A percentile compares a stretch with the other conserved stretches of the same genome.
phyloP scores from a whole-genome alignment of 495 filamentous ascomycete species.

The Penicillium goetzii region DNA sequence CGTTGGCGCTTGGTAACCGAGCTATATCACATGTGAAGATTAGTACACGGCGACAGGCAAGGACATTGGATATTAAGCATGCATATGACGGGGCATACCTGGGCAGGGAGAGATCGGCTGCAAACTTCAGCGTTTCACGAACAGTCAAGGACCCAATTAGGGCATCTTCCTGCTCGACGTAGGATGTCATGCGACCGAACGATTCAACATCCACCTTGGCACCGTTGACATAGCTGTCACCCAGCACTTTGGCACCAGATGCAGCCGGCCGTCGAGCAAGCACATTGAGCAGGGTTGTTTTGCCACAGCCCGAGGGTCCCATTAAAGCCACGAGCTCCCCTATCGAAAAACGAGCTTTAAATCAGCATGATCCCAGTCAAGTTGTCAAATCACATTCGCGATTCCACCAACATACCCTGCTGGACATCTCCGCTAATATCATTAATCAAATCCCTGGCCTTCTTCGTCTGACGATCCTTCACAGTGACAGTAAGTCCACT shows the following conservation, averaged over 20 bases:
- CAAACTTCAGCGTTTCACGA: slow-evolving; percentile 74
- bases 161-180: slow-evolving; percentile 86
- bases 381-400: background rate
- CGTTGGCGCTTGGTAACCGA: slow-evolving; percentile 52
- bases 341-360: slow-evolving; percentile 21
- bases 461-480: slow-evolving; percentile 66
- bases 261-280: slow-evolving; percentile 63
- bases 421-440: slow-evolving; percentile 37
- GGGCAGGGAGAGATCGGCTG: slow-evolving; percentile 61
- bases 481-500: slow-evolving; percentile 65
- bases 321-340: slow-evolving; percentile 77
- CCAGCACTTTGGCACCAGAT: slow-evolving; percentile 50
- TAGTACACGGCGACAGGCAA: background rate
- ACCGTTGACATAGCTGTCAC: slow-evolving; percentile 63
- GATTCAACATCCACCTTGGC: slow-evolving; percentile 30
- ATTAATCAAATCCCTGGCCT: slow-evolving; percentile 49
- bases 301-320: slow-evolving; percentile 76
- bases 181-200: slow-evolving; percentile 59
- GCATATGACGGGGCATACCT: slow-evolving; percentile 40
- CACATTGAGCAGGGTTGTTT: slow-evolving; percentile 77
- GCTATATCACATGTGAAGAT: slow-evolving; percentile 25
- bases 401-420: slow-evolving; percentile 27
- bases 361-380: slow-evolving; percentile 8
- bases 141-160: slow-evolving; percentile 79
- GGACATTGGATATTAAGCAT: background rate